Evolutionary conservation across 495 filamentous ascomycete species (phyloP), one percentile per base, ranked within the genome.

Genomic region (Chaetomium tenue): DNA sequence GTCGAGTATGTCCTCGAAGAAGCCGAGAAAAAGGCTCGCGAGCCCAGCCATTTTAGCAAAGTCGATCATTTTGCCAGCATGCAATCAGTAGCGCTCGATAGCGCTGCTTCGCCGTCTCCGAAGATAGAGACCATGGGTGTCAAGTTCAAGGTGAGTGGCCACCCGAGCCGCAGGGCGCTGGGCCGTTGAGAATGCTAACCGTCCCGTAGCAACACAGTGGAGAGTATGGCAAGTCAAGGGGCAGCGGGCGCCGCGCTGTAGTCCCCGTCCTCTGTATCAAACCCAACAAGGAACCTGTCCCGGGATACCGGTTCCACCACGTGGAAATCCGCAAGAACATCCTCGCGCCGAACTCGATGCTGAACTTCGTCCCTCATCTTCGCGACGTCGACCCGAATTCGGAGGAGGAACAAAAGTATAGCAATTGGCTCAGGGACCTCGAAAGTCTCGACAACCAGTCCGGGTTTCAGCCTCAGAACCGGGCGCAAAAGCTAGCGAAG

Each of bases 281-380:
- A 58, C 75, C 77, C 8, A 69, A 78, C 57, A 73, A 68, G 50
- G 76, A 76, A 15, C 68, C 69, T 6, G 77, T 78, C 3, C 80
- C 80, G 22, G 61, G 67, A 9, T 82, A 82, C 61, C 63, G 75
- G 26, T 81, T 80, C 55, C 80, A 81, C 53, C 78, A 81, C 64
- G 77, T 81, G n/a, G 78, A 81, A 63, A 76, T 82, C n/a, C 72
- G 64, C 63, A 81, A 78, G 47, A 81, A 81, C 50, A 78, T 82
- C 16, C 75, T 81, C 33, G 76, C 78, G 1, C 76, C 79, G 0
- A 79, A 82, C 66, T 79, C 79, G 16, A 78, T 78, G 74, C 76
- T 81, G 46, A 79, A 73, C 40, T 82, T 80, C 60, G 76, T 81
- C 6, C 80, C 80, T 9, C 79, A 82, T 66, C 67, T 81, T 37